Evolutionary conservation across 148 eudicot genomes (phyloP), one percentile per base, ranked within the genome.

Genomic region (Bassia scoparia): DNA sequence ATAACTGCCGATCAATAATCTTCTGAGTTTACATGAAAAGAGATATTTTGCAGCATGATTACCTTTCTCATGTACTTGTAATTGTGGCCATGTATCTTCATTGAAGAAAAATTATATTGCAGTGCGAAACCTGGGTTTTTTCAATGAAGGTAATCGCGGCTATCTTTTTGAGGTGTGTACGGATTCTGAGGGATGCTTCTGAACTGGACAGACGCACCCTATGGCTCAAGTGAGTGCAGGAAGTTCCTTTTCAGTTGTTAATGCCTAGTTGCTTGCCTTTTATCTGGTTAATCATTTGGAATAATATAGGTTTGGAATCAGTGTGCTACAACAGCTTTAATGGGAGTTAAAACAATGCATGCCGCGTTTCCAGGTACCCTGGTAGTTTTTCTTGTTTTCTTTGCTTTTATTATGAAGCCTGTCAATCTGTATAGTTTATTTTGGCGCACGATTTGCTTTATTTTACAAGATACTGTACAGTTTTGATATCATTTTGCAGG

Each of bases 51-150:
- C 37, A 14, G 17, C 12, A 41, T 41, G 46, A 16, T 77, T 64
- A 24, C n/a, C 33, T 44, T 65, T 72, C 30, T 16, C 15, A 20
- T n/a, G 8, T 43, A n/a, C 61, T 44, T 33, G 50, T 63, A 55
- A 5, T 30, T 3, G 16, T 64, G 23, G 3, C 30, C 43, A 60
- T 37, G 54, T n/a, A n/a, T 55, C 52, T 75, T 58, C 46, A 21
- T 20, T 70, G 23, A 46, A 68, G n/a, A 53, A 24, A 8, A 49
- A 21, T 24, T 52, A 67, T 69, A n/a, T 35, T 70, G 56, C 85
- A 95, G 99, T 82, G 93, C 96, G 48, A 95, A 95, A 78, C 99
- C 99, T 44, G 78, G 97, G 38, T 95, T 95, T 84, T 95, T 95
- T 80, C 93, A 88, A 76, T n/a, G 98, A 93, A 76, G 96, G 83